Percentiles rank a stretch among this genome's conserved stretches.
These are phyloP conservation scores for Daldinia vernicosa DNA, from an alignment of 495 filamentous ascomycete species.

Conservation along the genomic window DNA sequence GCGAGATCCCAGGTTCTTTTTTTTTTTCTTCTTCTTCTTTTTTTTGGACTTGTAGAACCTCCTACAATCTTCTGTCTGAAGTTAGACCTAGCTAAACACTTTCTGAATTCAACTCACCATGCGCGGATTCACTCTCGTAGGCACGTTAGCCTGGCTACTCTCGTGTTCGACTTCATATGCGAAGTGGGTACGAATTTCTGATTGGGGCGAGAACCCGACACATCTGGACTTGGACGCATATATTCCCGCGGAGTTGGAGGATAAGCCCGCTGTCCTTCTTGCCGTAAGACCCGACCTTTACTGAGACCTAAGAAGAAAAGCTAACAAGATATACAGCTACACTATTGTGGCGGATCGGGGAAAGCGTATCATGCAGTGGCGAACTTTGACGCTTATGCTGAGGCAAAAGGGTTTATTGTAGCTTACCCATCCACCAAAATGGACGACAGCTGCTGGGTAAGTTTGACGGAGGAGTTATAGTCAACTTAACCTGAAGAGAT, in stretches of 20 bases:
- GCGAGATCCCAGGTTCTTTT: not conserved
- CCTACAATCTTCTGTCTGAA: not conserved
- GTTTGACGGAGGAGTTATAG: not conserved
- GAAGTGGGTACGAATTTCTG: slow-evolving; percentile 29
- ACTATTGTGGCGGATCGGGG: slow-evolving; percentile 55
- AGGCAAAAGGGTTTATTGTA: slow-evolving; percentile 56
- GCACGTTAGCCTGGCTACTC: slow-evolving; percentile 18
- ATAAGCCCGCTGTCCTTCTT: slow-evolving; percentile 52
- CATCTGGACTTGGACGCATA: slow-evolving; percentile 53
- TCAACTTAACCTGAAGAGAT: not conserved
- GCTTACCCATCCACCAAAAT: slow-evolving; percentile 56
- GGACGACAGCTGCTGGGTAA: slow-evolving; percentile 56
- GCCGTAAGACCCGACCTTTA: slow-evolving; percentile 42
- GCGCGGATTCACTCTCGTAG: slow-evolving; percentile 1
- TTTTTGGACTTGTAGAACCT: not conserved
- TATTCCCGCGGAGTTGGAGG: slow-evolving; percentile 47
- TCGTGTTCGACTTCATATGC: slow-evolving; percentile 22
- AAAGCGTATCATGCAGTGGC: slow-evolving; percentile 51
- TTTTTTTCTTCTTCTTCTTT: too few relatives aligned
- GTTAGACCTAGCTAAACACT: not conserved
- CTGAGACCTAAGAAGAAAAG: too few relatives aligned
- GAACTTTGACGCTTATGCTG: slow-evolving; percentile 52
- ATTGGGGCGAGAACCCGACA: slow-evolving; percentile 53
- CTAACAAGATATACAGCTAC: slow-evolving; percentile 39
- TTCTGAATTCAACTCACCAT: not conserved